Percentiles rank a stretch among this genome's conserved stretches.
Conservation (phyloP, 2,329 filamentous ascomycete species). For the Xylariaceae sp. region DNA sequence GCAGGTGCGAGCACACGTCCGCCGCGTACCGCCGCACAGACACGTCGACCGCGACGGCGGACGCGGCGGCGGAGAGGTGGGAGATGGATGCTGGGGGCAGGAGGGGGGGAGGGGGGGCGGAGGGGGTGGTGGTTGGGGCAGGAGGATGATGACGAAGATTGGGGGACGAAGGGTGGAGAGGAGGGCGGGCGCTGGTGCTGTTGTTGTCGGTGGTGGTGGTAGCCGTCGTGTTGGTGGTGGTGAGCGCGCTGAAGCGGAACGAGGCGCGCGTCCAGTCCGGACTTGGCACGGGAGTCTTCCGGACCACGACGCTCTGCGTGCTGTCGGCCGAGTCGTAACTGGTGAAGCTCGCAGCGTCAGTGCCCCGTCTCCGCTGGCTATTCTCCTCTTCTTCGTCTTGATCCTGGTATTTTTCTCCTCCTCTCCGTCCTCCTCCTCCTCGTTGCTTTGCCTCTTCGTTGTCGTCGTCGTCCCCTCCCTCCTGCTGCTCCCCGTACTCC, state of each 20-base stretch:
- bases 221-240: slow-evolving; percentile 4
- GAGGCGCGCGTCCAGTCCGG: background rate
- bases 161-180: no score
- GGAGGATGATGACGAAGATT: background rate
- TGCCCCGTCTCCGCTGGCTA: background rate
- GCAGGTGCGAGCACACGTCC: slow-evolving; percentile 80
- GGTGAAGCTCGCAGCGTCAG: slow-evolving; percentile 14
- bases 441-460: slow-evolving; percentile 23
- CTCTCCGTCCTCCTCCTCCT: background rate
- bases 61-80: slow-evolving; percentile 49
- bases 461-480: slow-evolving; percentile 51
- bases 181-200: slow-evolving; percentile 1
- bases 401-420: slow-evolving; percentile 1
- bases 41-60: slow-evolving; percentile 57
- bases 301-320: slow-evolving; percentile 34
- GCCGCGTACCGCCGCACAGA: slow-evolving; percentile 79
- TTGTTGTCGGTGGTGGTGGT: slow-evolving; percentile 5
- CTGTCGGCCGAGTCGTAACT: slow-evolving; percentile 1
- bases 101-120: slow-evolving; percentile 3
- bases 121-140: no score
- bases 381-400: no score
- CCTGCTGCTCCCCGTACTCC: slow-evolving; percentile 64
- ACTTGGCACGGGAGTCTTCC: slow-evolving; percentile 5
- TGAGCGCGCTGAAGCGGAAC: background rate
- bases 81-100: slow-evolving; percentile 43